Conservation (phyloP, 495 filamentous ascomycete species). For the Astrothelium subdiscretum region DNA sequence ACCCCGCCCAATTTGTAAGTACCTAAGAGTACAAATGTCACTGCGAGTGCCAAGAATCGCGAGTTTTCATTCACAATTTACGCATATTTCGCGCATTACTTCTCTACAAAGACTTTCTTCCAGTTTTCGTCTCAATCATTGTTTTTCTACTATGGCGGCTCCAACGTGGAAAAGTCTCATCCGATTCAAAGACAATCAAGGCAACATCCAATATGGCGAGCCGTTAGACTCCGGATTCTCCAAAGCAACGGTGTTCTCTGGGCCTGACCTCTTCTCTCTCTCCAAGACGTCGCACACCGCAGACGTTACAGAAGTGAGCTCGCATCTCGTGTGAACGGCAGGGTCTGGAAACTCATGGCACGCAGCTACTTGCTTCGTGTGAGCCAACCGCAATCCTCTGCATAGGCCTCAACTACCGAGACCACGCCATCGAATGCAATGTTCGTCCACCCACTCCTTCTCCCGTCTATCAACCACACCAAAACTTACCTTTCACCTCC, state of each 20-base stretch:
- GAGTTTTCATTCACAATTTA: slow-evolving; percentile 7
- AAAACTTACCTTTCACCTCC: background rate
- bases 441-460: slow-evolving; percentile 14
- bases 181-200: slow-evolving; percentile 3
- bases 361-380: slow-evolving; percentile 3
- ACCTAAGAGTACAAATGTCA: background rate
- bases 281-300: background rate
- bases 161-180: slow-evolving; percentile 4
- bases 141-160: background rate
- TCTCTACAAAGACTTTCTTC: slow-evolving; percentile 12
- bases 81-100: slow-evolving; percentile 2
- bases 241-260: slow-evolving; percentile 4
- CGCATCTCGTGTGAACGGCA: background rate
- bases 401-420: slow-evolving; percentile 35
- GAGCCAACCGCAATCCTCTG: slow-evolving; percentile 24
- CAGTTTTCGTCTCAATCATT: background rate
- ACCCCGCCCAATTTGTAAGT: background rate
- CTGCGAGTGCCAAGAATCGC: background rate
- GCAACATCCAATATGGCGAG: slow-evolving; percentile 5
- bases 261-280: slow-evolving; percentile 1
- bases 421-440: slow-evolving; percentile 32
- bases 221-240: background rate
- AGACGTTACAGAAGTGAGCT: background rate
- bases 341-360: background rate
- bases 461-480: background rate